Percentiles rank a stretch among this genome's conserved stretches.
Evolutionary conservation across 202 grass and related monocot species (phyloP).

Genomic region (Setaria viridis): DNA sequence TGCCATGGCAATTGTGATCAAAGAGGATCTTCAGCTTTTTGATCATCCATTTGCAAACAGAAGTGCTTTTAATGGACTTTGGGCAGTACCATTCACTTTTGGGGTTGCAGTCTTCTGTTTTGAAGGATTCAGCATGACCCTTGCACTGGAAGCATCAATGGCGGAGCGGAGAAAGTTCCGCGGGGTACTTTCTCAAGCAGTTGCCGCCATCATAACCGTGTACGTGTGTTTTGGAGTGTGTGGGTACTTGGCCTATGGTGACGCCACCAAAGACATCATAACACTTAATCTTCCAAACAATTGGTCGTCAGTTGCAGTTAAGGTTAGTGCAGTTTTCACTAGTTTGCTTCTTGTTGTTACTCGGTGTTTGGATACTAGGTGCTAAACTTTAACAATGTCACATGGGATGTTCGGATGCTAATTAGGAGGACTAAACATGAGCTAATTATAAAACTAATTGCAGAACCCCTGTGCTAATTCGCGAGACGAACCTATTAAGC

Average conservation of each 20-base stretch:
- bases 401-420: too few species aligned
- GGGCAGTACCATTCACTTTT: constrained; percentile 69
- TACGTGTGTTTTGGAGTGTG: constrained; percentile 85
- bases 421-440: too few species aligned
- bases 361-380: too few species aligned
- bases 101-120: constrained; percentile 90
- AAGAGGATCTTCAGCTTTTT: constrained; percentile 75
- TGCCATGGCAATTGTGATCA: constrained; percentile 87
- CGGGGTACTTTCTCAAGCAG: constrained; percentile 78
- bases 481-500: too few species aligned
- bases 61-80: constrained; percentile 80
- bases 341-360: constrained; percentile 15
- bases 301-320: constrained; percentile 71
- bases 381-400: too few species aligned
- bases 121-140: constrained; percentile 92
- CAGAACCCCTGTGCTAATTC: too few species aligned
- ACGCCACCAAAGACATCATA: constrained; percentile 87
- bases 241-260: constrained; percentile 89
- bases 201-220: constrained; percentile 63
- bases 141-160: constrained; percentile 89
- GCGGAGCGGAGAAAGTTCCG: constrained; percentile 77
- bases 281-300: constrained; percentile 91
- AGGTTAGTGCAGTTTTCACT: constrained; percentile 61
- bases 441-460: too few species aligned
- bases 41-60: constrained; percentile 65